Base-by-base conservation (phyloP, 2,329 filamentous ascomycete species). In the Xylariales sp. region DNA sequence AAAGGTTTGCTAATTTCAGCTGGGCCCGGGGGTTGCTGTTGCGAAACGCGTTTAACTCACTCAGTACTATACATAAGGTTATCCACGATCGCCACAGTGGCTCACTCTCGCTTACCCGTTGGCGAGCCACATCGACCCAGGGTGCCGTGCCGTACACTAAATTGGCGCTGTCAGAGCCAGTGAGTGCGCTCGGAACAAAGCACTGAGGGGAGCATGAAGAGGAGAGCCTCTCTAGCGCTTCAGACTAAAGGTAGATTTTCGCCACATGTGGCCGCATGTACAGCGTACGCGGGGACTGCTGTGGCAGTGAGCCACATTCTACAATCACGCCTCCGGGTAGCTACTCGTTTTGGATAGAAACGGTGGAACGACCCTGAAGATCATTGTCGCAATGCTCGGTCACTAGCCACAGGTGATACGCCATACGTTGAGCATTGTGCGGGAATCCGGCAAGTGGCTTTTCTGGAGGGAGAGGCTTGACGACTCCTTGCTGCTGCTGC, bases 331-430 rank as follows among this genome's bases (percentile, higher is more conserved):
- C 39, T 15, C 29, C 12, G 29, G 38, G 31, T 35, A 25, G 6
- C 14, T 35, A 15, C 29, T 25, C 14, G 9, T 20, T 29, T 25
- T n/a, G 9, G 8, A 11, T 12, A 21, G 8, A 19, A n/a, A 40
- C 10, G 20, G 31, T 32, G 9, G 31, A 32, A 10, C 31, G 16
- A 18, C 8, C 8, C 7, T 19, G 9, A 10, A 19, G 15, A 27
- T n/a, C 7, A 10, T 21, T 12, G 22, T 14, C 31, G 21, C n/a
- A 15, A 18, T 15, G 21, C 15, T n/a, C 15, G n/a, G 12, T 19
- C n/a, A 36, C 39, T 36, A 35, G 39, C 31, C 39, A 42, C 32
- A 42, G 12, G 9, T 27, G 24, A 31, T 35, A 35, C 29, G 32
- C 32, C 16, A 16, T 19, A 19, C 5, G 22, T 11, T 10, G 11